Base-by-base conservation (phyloP, 805 yeast species). In the Zygosaccharomyces bailii region DNA sequence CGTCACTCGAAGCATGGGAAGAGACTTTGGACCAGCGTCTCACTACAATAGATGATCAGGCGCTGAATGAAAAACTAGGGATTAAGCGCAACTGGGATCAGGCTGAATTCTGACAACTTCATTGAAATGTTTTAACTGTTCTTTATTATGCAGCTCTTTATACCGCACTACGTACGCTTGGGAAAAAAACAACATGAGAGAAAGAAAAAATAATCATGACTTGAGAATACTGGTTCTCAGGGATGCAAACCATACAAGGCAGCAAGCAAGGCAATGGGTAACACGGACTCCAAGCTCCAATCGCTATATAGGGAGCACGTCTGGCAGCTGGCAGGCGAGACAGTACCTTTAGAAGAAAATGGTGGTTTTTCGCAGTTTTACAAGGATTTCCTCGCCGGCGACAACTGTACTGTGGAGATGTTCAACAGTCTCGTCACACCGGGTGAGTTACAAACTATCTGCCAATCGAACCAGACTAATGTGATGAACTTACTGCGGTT, bases 261-360 rank as follows among this genome's bases (percentile, higher is more conserved):
- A n/a, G 18, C 41, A 13, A 20, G 13, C 30, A 25, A 16, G 16
- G 27, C 31, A 23, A 87, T 87, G 95, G 89, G 84, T 33, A 76
- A 82, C 24, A 69, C 82, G n/a, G 91, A 85, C 45, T 85, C 90
- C 18, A 82, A 74, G 56, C 66, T 77, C 30, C 50, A 42, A 33
- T 69, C 70, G 43, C 76, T 79, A 8, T 60, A 56, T 62, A 80
- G 78, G 59, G 75, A 74, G 55, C 86, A 80, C 55, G 75, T 58
- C 13, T 43, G 46, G 17, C 46, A 43, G 30, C 35, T 59, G 40
- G 51, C 60, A 10, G 1, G 40, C 2, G 40, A 14, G 5, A 37
- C 40, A 11, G 8, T 37, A 14, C 40, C 40, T 13, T 8, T 37
- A 14, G 18, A 30, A 13, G 40, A 37, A 9, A 32, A 24, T 70